These are phyloP conservation scores for Malus sieversii DNA, from an alignment of 306 rosid species.

Conservation along the genomic window DNA sequence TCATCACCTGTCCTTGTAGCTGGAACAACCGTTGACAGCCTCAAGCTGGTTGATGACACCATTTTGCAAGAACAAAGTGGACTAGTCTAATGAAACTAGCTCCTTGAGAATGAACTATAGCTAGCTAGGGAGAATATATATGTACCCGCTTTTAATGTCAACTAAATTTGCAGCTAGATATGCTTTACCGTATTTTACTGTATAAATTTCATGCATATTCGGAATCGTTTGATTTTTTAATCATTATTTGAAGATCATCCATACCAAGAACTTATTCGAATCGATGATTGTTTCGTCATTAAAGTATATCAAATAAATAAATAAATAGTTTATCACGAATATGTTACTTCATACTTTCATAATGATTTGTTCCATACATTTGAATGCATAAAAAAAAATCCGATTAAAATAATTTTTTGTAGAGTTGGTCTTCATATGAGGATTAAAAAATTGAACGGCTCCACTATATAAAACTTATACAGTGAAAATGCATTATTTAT, in stretches of 20 bases:
- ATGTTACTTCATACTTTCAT: too few relatives aligned
- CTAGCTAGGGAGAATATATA: not conserved
- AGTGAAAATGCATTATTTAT: too few relatives aligned
- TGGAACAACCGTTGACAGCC: slow-evolving; percentile 67
- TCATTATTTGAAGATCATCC: too few relatives aligned
- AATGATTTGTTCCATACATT: too few relatives aligned
- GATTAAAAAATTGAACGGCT: not conserved
- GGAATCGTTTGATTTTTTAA: too few relatives aligned
- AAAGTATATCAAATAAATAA: too few relatives aligned
- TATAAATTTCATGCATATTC: too few relatives aligned
- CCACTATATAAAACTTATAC: not conserved
- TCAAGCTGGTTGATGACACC: slow-evolving; percentile 7
- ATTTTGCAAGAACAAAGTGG: not conserved
- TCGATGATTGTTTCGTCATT: not conserved
- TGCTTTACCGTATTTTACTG: not conserved
- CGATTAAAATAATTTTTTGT: too few relatives aligned
- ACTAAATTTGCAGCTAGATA: not conserved
- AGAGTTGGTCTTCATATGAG: not conserved
- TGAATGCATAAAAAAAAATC: not conserved
- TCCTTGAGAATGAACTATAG: not conserved
- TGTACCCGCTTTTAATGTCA: not conserved
- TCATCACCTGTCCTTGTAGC: slow-evolving; percentile 32
- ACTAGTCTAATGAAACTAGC: not conserved
- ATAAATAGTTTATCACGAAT: not conserved
- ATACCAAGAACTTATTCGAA: too few relatives aligned